Conservation (phyloP, 495 filamentous ascomycete species). For the Talaromyces ruber region DNA sequence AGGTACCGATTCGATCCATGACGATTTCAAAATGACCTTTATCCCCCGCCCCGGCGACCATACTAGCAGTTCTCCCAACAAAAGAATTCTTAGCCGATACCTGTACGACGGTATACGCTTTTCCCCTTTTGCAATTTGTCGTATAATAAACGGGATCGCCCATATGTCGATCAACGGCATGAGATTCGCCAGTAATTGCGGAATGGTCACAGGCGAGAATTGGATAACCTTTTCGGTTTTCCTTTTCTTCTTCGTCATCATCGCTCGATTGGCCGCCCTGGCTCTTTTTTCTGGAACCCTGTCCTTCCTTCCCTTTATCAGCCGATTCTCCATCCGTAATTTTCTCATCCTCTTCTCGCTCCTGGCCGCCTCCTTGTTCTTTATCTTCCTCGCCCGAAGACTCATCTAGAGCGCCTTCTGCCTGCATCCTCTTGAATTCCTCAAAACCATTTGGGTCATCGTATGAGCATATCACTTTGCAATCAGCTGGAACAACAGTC, state of each 20-base stretch:
- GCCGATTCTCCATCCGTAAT: constrained; percentile 7
- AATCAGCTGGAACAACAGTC: constrained; percentile 61
- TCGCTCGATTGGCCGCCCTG: constrained; percentile 5
- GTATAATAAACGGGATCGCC: constrained; percentile 61
- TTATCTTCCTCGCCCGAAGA: constrained; percentile 36
- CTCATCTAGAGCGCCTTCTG: constrained; percentile 42
- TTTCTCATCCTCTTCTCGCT: constrained; percentile 15
- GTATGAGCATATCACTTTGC: constrained; percentile 64
- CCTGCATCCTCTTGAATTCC: constrained; percentile 47
- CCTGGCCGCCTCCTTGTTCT: constrained; percentile 34
- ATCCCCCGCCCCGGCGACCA: constrained; percentile 58
- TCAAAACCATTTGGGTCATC: constrained; percentile 57
- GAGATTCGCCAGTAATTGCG: constrained; percentile 65
- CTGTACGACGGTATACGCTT: constrained; percentile 56
- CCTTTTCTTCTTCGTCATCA: constrained; percentile 11
- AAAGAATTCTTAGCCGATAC: constrained; percentile 57
- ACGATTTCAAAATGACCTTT: constrained; percentile 70
- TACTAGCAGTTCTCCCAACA: constrained; percentile 59
- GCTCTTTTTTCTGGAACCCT: constrained; percentile 9
- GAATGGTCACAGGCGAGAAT: constrained; percentile 63
- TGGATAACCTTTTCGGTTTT: constrained; percentile 34
- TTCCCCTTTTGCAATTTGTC: constrained; percentile 66
- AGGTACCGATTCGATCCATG: constrained; percentile 69
- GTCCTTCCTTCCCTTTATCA: constrained; percentile 8
- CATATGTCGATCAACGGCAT: constrained; percentile 68